Evolutionary conservation across 371 early-diverging fungal species (phyloP), one percentile per base, ranked within the genome.

Genomic region (Mucor irregularis): DNA sequence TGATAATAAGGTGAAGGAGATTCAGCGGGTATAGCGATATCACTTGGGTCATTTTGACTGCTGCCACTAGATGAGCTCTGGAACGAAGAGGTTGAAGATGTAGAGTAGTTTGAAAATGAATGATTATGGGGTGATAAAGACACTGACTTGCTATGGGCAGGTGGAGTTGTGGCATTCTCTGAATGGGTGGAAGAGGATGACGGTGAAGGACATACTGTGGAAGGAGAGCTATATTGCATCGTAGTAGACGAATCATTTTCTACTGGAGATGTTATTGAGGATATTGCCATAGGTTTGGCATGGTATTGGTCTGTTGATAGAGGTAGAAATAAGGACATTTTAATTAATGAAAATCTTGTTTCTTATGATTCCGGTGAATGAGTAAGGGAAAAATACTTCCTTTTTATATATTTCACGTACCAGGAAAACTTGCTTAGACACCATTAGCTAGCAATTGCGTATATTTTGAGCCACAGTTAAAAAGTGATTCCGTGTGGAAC

Each of bases 251-350:
- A 4, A 17, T 26, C 16, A 4, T 35, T 30, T 8, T 46, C 33
- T 8, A 45, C 25, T 46, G 71, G 53, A 10, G 67, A 62, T 31
- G 65, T 74, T 34, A 74, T 70, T 34, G 71, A 56, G 17, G 74
- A 74, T 42, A 74, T 74, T 24, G 68, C 74, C 74, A 74, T 74
- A 42, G 74, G 74, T 40, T 56, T 67, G 5, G 57, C 51, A 34
- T 60, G 54, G 9, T 31, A 49, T 8, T 58, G 64, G 22, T 49
- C 38, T 19, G 59, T 10, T 22, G 55, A n/a, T 9, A 56, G 21
- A 25, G 49, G 40, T 22, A 50, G 17, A 25, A 34, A 50, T 9
- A 61, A 45, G 44, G 55, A 55, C 55, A 55, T 54, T 43, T 21
- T 43, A 31, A 19, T 9, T 3, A 39, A 40, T 5, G 3, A 21